These are phyloP conservation scores for Simplicillium sp. DNA, from an alignment of 2,329 filamentous ascomycete species.

Conservation along the genomic window DNA sequence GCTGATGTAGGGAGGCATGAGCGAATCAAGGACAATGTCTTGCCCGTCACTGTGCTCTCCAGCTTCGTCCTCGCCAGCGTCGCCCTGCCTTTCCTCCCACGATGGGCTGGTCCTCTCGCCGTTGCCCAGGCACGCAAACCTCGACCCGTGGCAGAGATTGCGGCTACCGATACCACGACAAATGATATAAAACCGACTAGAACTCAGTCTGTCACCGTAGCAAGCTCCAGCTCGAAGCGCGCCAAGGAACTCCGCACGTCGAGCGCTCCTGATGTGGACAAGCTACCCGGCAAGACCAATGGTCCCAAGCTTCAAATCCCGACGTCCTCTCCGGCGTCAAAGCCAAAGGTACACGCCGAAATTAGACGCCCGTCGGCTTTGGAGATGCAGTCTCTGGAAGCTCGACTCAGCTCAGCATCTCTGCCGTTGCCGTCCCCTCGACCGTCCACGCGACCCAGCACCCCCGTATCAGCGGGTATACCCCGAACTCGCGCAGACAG, in stretches of 20 bases:
- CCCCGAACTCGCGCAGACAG: conserved; percentile 33
- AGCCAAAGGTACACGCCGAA: conserved; percentile 18
- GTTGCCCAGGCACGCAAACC: conserved; percentile 75
- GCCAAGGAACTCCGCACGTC: conserved; percentile 34
- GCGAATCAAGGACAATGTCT: conserved; percentile 71
- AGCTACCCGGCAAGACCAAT: background rate
- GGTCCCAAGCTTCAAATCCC: conserved; percentile 10
- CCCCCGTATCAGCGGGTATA: conserved; percentile 47
- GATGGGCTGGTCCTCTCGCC: conserved; percentile 70
- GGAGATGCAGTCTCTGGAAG: conserved; percentile 45
- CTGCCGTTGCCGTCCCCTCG: conserved; percentile 52
- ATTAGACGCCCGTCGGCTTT: conserved; percentile 38
- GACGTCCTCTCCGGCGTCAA: conserved; percentile 13
- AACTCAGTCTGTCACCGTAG: conserved; percentile 56
- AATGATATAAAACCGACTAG: conserved; percentile 48
- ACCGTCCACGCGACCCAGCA: conserved; percentile 41
- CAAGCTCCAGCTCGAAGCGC: conserved; percentile 40
- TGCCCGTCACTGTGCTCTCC: conserved; percentile 72
- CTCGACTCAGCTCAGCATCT: conserved; percentile 58
- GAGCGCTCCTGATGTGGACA: conserved; percentile 31
- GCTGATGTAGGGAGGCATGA: conserved; percentile 59
- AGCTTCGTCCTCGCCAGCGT: conserved; percentile 73
- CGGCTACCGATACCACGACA: conserved; percentile 17
- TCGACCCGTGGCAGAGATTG: conserved; percentile 28
- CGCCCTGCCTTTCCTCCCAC: conserved; percentile 65